A percentile compares a stretch with the other conserved stretches of the same genome.
Conservation (phyloP, 2,329 filamentous ascomycete genomes). For the Talaromyces funiculosus region DNA sequence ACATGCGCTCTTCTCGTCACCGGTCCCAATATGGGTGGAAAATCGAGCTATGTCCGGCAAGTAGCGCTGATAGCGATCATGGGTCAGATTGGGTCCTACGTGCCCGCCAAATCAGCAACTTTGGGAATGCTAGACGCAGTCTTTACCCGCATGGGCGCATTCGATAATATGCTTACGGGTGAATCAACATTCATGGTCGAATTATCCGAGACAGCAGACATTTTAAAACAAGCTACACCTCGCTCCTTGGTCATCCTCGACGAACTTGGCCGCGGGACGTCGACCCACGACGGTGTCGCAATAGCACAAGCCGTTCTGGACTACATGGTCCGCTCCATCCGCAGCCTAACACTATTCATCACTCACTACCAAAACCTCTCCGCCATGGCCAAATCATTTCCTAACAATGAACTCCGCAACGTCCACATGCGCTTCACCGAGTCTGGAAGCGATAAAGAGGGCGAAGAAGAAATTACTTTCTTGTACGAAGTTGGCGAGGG, state of each 20-base stretch:
- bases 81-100: slow-evolving; percentile 89
- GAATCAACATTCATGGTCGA: slow-evolving; percentile 99
- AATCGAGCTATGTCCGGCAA: slow-evolving; percentile 93
- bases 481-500: slow-evolving; percentile 88
- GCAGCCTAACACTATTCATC: slow-evolving; percentile 85
- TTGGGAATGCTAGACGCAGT: slow-evolving; percentile 86
- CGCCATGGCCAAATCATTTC: slow-evolving; percentile 66
- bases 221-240: slow-evolving; percentile 81
- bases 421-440: slow-evolving; percentile 89
- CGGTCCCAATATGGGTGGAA: slow-evolving; percentile 97
- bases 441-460: slow-evolving; percentile 36
- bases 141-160: slow-evolving; percentile 91
- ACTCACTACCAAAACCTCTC: slow-evolving; percentile 91
- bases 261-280: slow-evolving; percentile 88
- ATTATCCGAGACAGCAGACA: slow-evolving; percentile 83
- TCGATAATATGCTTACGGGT: slow-evolving; percentile 90
- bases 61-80: slow-evolving; percentile 89
- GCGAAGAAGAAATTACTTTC: slow-evolving; percentile 80
- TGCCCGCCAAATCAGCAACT: slow-evolving; percentile 68
- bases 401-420: slow-evolving; percentile 63
- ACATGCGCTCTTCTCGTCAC: slow-evolving; percentile 80
- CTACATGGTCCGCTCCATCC: slow-evolving; percentile 68
- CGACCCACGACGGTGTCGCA: slow-evolving; percentile 91
- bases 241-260: slow-evolving; percentile 86
- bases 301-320: slow-evolving; percentile 90